These are phyloP conservation scores for Citrus maxima DNA, from an alignment of 345 rosid genomes.

Conservation along the genomic window DNA sequence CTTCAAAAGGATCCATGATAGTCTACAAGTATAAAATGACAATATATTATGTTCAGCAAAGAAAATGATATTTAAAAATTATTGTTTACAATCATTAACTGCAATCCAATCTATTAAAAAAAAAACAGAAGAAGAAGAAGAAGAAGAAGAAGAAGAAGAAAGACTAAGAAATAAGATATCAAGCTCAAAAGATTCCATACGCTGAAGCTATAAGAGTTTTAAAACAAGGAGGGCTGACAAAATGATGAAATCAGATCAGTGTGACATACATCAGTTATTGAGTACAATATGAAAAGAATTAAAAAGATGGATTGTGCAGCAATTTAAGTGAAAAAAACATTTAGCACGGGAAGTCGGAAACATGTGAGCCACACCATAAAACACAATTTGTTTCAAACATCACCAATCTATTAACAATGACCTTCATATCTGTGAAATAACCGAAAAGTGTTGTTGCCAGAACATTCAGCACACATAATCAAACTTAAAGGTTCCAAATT, in stretches of 20 bases:
- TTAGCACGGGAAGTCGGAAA: too few relatives aligned
- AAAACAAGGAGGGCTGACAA: not conserved
- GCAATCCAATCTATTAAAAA: not conserved
- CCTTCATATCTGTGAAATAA: not conserved
- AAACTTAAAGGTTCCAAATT: not conserved
- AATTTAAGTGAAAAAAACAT: not conserved
- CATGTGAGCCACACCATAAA: not conserved
- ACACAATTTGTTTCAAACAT: not conserved
- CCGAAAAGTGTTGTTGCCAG: not conserved
- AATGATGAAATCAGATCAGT: not conserved
- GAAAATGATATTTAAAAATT: not conserved
- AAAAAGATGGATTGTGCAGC: not conserved
- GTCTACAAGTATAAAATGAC: conserved; percentile 32
- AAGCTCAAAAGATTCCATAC: not conserved
- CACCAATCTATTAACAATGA: not conserved
- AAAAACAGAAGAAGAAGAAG: too few relatives aligned
- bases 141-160: too few relatives aligned
- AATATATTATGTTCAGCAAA: conserved; percentile 8
- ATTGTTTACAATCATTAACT: conserved; percentile 4
- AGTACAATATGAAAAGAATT: not conserved
- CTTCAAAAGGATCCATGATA: conserved; percentile 88
- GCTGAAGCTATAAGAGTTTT: not conserved
- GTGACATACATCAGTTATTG: not conserved
- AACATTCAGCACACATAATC: not conserved
- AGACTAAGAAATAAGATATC: not conserved